These are phyloP conservation scores for Boeremia exigua DNA, from an alignment of 2,329 filamentous ascomycete genomes.

Conservation along the genomic window DNA sequence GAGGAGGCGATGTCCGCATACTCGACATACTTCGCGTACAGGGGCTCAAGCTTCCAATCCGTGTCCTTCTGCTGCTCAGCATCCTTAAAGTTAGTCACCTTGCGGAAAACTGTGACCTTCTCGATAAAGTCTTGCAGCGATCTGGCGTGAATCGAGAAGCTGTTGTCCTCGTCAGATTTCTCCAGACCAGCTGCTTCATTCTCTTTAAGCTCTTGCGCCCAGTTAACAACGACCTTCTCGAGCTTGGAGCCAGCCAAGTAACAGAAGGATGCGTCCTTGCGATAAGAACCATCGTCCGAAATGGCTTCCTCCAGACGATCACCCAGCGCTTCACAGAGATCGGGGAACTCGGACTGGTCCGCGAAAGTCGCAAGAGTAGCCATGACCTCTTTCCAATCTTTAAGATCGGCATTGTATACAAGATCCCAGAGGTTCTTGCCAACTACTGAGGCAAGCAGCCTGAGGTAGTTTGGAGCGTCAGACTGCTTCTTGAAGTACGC, in stretches of 20 bases:
- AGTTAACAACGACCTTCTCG: constrained; percentile 95
- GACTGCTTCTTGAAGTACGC: constrained; percentile 86
- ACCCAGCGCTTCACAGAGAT: constrained; percentile 92
- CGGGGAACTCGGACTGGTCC: constrained; percentile 86
- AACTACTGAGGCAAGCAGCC: constrained; percentile 88
- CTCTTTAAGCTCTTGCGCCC: constrained; percentile 88
- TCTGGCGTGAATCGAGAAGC: constrained; percentile 89
- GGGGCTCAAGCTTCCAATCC: constrained; percentile 84
- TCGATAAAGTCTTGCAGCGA: constrained; percentile 94
- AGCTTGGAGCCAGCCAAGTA: constrained; percentile 95
- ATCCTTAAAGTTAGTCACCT: constrained; percentile 91
- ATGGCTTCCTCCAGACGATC: constrained; percentile 82
- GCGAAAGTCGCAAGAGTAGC: constrained; percentile 95
- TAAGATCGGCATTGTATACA: constrained; percentile 91
- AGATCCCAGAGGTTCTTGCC: constrained; percentile 98
- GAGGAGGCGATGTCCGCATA: constrained; percentile 94
- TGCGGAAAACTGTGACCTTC: constrained; percentile 95
- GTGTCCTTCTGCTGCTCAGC: constrained; percentile 71
- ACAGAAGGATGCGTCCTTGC: constrained; percentile 95
- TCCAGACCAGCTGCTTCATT: constrained; percentile 77
- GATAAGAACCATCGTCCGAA: constrained; percentile 58
- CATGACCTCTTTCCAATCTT: constrained; percentile 97
- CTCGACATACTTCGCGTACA: constrained; percentile 96
- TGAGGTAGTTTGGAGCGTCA: constrained; percentile 86
- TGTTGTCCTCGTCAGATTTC: constrained; percentile 73